Conservation (phyloP, 2,329 filamentous ascomycete genomes). For the Ramularia collo-cygni region DNA sequence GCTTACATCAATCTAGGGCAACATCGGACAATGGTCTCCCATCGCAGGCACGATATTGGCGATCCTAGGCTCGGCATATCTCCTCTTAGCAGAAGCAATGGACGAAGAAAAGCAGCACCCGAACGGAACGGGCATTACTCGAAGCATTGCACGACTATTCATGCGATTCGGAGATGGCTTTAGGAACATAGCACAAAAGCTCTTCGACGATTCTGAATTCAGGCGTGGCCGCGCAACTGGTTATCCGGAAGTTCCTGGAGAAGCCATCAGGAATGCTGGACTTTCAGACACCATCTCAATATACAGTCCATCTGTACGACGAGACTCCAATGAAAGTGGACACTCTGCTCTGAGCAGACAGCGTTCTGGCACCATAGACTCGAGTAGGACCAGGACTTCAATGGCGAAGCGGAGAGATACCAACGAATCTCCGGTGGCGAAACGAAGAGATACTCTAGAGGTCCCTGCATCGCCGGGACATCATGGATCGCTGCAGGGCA, state of each 20-base stretch:
- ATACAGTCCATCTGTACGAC: conserved; percentile 5
- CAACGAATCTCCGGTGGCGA: conserved; percentile 4
- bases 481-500: conserved; percentile 1
- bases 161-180: conserved; percentile 41
- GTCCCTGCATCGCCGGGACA: conserved; percentile 6
- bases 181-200: conserved; percentile 42
- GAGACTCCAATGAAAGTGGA: conserved; percentile 7
- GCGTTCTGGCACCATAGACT: conserved; percentile 1
- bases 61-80: conserved; percentile 52
- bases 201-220: conserved; percentile 46
- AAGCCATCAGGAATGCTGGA: conserved; percentile 38
- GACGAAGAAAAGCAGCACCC: conserved; percentile 14
- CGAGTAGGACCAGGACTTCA: neutral
- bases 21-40: conserved; percentile 51
- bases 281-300: conserved; percentile 13
- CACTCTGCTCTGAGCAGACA: conserved; percentile 2
- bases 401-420: conserved; percentile 3
- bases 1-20: neutral
- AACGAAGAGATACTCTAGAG: conserved; percentile 7
- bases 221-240: conserved; percentile 39
- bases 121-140: conserved; percentile 9
- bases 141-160: conserved; percentile 40
- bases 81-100: conserved; percentile 39
- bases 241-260: conserved; percentile 54
- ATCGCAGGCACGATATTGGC: conserved; percentile 54